Evolutionary conservation across 1,139 yeast genomes (phyloP).

Genomic region (Blastobotrys serpentis): DNA sequence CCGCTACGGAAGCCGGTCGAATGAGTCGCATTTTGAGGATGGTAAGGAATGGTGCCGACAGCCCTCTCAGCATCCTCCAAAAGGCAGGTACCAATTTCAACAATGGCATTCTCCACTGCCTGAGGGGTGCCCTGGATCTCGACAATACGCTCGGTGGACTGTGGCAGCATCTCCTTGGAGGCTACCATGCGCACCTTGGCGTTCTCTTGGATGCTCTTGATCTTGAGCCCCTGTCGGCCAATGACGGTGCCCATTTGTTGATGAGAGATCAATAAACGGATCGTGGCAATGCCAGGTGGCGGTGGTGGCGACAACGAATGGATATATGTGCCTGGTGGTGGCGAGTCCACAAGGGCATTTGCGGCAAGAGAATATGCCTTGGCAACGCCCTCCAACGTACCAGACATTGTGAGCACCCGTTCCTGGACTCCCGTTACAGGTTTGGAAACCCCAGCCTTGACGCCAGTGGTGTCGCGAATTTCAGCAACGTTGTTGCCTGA

Average conservation of each 20-base stretch:
- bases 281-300: conserved; percentile 52
- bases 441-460: conserved; percentile 83
- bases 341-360: conserved; percentile 51
- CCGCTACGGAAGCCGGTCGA: neutral
- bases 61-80: conserved; percentile 65
- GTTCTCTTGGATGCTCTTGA: conserved; percentile 73
- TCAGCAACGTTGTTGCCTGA: conserved; percentile 79
- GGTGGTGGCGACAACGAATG: conserved; percentile 53
- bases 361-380: conserved; percentile 73
- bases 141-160: conserved; percentile 82
- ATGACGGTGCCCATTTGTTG: conserved; percentile 88
- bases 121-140: conserved; percentile 83
- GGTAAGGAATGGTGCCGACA: conserved; percentile 63
- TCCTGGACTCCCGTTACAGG: conserved; percentile 81
- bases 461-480: conserved; percentile 72
- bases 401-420: conserved; percentile 78
- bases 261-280: conserved; percentile 78
- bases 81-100: conserved; percentile 68
- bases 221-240: conserved; percentile 80
- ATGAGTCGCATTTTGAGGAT: conserved; percentile 46
- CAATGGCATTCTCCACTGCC: conserved; percentile 56
- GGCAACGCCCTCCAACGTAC: conserved; percentile 72
- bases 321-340: conserved; percentile 45
- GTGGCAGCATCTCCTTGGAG: conserved; percentile 78
- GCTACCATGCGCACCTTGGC: conserved; percentile 81